A percentile compares a stretch with the other conserved stretches of the same genome.
Evolutionary conservation across 1,284 basidiomycete genomes (phyloP).

Genomic region (Boletus mariae): DNA sequence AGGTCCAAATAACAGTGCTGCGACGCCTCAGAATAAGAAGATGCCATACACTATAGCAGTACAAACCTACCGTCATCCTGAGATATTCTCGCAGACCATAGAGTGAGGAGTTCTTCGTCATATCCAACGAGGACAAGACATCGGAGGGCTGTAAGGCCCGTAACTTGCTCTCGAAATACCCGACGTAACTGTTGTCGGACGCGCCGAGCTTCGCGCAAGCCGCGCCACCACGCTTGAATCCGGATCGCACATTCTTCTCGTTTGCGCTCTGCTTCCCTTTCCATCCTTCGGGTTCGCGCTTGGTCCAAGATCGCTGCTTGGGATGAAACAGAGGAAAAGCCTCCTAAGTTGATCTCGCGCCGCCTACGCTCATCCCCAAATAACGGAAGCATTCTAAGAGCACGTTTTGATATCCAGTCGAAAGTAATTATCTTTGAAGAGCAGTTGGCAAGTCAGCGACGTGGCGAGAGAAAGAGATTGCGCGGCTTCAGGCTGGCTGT

Average conservation of each 20-base stretch:
- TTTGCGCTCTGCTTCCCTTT: conserved; percentile 53
- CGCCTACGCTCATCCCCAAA: conserved; percentile 38
- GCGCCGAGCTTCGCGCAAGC: conserved; percentile 38
- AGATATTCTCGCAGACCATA: conserved; percentile 44
- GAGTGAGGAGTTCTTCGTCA: conserved; percentile 49
- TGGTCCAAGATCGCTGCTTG: conserved; percentile 57
- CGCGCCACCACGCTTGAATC: conserved; percentile 72
- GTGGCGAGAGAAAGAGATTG: not conserved
- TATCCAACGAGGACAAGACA: conserved; percentile 58
- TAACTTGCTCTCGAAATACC: conserved; percentile 39
- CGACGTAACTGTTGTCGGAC: conserved; percentile 41
- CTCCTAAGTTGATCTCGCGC: conserved; percentile 77
- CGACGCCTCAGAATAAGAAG: conserved; percentile 8
- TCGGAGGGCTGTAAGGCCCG: conserved; percentile 51
- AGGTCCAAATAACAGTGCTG: conserved; percentile 44
- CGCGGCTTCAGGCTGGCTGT: not conserved
- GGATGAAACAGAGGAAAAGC: conserved; percentile 47
- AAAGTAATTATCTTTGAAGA: not conserved
- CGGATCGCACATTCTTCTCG: conserved; percentile 53
- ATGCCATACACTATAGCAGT: not conserved
- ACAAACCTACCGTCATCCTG: conserved; percentile 41
- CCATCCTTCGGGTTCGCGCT: conserved; percentile 55
- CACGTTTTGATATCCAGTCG: not conserved
- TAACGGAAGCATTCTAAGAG: conserved; percentile 25
- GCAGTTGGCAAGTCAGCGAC: not conserved